Conservation (phyloP, 2,329 filamentous ascomycete genomes). For the Colletotrichum destructivum region DNA sequence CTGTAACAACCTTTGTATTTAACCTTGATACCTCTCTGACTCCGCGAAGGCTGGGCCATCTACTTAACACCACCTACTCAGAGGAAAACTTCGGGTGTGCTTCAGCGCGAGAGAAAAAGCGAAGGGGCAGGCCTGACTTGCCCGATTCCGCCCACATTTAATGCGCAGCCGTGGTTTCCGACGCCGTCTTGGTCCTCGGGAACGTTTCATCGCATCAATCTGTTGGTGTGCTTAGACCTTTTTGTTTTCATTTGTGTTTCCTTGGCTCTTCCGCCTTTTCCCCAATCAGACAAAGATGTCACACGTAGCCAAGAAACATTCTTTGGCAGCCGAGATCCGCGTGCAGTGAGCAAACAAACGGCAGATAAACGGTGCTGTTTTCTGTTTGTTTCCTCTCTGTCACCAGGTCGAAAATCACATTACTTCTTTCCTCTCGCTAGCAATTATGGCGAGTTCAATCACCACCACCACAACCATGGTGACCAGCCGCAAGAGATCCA, state of each 20-base stretch:
- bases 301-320: neutral
- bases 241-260: neutral
- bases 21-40: neutral
- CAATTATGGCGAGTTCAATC: slow-evolving; percentile 1
- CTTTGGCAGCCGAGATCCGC: neutral
- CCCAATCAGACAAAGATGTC: slow-evolving; percentile 5
- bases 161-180: slow-evolving; percentile 3
- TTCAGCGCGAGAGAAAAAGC: neutral
- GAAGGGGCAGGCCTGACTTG: neutral
- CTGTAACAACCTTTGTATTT: neutral
- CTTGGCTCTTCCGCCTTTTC: neutral
- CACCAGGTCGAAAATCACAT: neutral
- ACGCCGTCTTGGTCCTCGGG: neutral
- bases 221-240: neutral
- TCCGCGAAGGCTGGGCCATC: too few species aligned
- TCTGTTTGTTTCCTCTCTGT: neutral
- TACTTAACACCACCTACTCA: too few species aligned
- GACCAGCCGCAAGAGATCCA: slow-evolving; percentile 1
- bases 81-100: neutral
- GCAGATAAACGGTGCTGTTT: too few species aligned
- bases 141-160: neutral
- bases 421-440: neutral
- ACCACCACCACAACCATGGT: neutral
- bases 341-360: neutral
- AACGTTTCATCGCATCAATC: slow-evolving; percentile 15